Evolutionary conservation across 148 eudicot genomes (phyloP), one percentile per base, ranked within the genome.

Genomic region (Limonium bicolor): DNA sequence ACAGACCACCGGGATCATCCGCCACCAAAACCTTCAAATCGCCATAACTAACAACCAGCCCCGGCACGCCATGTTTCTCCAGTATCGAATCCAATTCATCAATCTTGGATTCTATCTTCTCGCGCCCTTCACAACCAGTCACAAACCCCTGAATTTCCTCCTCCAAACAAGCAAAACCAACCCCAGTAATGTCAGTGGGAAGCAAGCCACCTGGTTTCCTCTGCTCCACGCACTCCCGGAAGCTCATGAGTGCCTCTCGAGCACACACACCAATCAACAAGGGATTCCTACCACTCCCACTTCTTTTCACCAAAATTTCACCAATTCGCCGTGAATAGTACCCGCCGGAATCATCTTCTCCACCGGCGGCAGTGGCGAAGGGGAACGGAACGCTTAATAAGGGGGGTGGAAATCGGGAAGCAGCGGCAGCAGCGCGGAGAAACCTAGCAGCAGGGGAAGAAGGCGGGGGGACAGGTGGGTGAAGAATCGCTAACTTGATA

Each of bases 211-310:
- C 40, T 8, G 4, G 26, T 13, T 53, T 66, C 15, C 68, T 52
- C 7, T 20, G 61, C 6, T 63, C 31, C 17, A 73, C 27, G 42
- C 50, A 37, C 3, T 56, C 63, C 20, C 16, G 56, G 51, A 90
- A 73, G 12, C 56, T 59, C 12, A 16, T 3, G 7, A 78, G 47
- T 14, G 76, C 80, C 4, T 71, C 87, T 7, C 56, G 49, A 0
- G 82, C 87, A 14, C 65, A 73, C 21, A 53, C 78, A 4, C 99
- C 99, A 1, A 90, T 51, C 3, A 90, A 64, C 26, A 90, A 27
- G 0, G 99, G 95, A 58, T 64, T 81, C 20, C 45, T 72, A 34
- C 61, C 57, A 8, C 24, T 61, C 10, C 48, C 61, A 8, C 24
- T 61, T 8, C 48, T 62, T 44, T 47, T 75, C 43, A 36, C 54